Base-by-base conservation (phyloP, 192 early-diverging fungal genomes). In the Umbelopsis sp. region DNA sequence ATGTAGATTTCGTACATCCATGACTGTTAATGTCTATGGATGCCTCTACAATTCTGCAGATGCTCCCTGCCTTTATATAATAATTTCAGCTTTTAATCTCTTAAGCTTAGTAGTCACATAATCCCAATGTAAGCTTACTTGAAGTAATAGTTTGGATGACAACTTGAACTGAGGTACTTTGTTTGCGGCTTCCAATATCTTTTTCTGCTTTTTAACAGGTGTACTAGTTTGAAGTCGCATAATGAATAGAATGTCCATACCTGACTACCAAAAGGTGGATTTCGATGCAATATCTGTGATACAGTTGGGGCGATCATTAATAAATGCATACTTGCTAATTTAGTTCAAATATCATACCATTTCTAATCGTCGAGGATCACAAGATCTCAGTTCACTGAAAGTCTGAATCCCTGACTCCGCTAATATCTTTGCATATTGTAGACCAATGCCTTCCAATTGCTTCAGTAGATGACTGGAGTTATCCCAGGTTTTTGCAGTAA, bases 221-320 rank as follows among this genome's bases (percentile, higher is more conserved):
- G 14, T 26, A 1, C 2, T 2, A 17, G 21, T 22, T 24, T 53
- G 43, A 44, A 9, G 43, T 44, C 12, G 7, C 51, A 53, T 2
- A 4, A 22, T 24, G n/a, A n/a, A 53, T n/a, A 53, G 8, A 24
- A 22, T 7, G 1, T 1, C 24, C 21, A 4, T 65, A 88, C 85
- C 66, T 87, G 82, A 65, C 77, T 86, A 31, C 90, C 90, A 76
- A 87, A 85, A 12, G 89, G 86, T 11, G 89, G 86, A 66, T 87
- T 84, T n/a, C 86, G 79, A 65, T 84, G 81, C 20, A 88, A 50
- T 3, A 88, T 67, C 88, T 86, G 65, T 36, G 5, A 69, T 22
- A 65, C 44, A 31, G 1, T 6, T 29, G 16, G 43, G n/a, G n/a
- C n/a, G n/a, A n/a, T n/a, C n/a, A n/a, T n/a, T n/a, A n/a, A n/a